phyloP scores from a whole-genome alignment of 2,329 filamentous ascomycete genomes.

The Raffaelea deltoideospora region DNA sequence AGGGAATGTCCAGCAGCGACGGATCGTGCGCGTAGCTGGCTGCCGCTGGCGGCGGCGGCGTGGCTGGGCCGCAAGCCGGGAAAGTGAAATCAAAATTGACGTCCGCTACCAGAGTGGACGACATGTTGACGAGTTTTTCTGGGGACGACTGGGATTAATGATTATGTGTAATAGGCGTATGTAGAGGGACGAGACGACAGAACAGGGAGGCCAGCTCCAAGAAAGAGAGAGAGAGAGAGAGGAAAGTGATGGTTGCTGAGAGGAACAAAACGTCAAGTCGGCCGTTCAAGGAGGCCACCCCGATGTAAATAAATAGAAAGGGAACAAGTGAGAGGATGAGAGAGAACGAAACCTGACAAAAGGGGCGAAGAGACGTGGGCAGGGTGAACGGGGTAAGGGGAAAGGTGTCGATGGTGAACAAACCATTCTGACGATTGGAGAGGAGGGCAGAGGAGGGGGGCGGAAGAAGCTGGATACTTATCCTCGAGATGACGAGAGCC shows the following conservation, averaged over 20 bases:
- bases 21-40: slow-evolving; percentile 37
- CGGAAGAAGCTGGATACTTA: slow-evolving; percentile 8
- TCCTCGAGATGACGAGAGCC: slow-evolving; percentile 6
- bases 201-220: slow-evolving; percentile 13
- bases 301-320: not conserved
- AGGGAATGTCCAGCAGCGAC: slow-evolving; percentile 39
- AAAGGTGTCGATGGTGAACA: not conserved
- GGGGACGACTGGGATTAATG: slow-evolving; percentile 3
- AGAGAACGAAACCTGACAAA: not conserved
- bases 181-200: slow-evolving; percentile 8
- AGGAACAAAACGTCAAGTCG: not conserved
- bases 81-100: slow-evolving; percentile 48
- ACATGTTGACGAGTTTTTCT: slow-evolving; percentile 1
- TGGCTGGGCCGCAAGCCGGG: slow-evolving; percentile 34
- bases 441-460: not conserved
- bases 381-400: not conserved
- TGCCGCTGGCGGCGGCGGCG: slow-evolving; percentile 29
- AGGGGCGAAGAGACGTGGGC: not conserved
- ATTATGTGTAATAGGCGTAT: slow-evolving; percentile 13
- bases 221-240: slow-evolving; percentile 12
- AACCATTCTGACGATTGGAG: too few species aligned
- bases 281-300: not conserved
- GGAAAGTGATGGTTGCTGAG: too few species aligned
- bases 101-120: slow-evolving; percentile 46
- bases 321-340: not conserved